These are phyloP conservation scores for Spiraea crenata DNA, from an alignment of 331 rosid species.

Conservation along the genomic window DNA sequence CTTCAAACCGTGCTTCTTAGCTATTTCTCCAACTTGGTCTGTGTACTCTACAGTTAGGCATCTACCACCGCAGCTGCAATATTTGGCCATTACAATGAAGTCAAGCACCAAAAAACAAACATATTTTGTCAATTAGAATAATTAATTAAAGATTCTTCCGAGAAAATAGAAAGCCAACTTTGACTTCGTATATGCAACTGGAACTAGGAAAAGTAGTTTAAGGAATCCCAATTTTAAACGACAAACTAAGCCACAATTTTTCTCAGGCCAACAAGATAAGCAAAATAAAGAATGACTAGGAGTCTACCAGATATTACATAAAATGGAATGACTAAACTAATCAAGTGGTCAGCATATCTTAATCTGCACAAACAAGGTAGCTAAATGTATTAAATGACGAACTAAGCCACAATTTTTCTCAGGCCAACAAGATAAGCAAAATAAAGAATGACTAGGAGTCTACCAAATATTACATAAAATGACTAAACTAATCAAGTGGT, in stretches of 20 bases:
- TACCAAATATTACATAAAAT: background rate
- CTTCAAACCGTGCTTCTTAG: constrained; percentile 77
- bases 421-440: constrained; percentile 2
- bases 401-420: background rate
- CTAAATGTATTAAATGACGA: background rate
- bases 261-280: constrained; percentile 4
- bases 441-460: constrained; percentile 1
- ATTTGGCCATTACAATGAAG: constrained; percentile 18
- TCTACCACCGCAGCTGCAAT: constrained; percentile 72
- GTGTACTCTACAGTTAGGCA: constrained; percentile 77
- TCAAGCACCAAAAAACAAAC: background rate
- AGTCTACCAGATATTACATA: constrained; percentile 4
- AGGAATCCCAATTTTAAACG: background rate
- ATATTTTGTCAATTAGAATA: background rate
- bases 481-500: background rate
- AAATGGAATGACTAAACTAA: background rate
- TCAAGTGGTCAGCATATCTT: background rate
- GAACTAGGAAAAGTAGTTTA: background rate
- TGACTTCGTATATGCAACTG: background rate
- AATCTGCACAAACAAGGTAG: constrained; percentile 3
- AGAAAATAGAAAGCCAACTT: background rate
- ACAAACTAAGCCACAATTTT: background rate
- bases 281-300: background rate
- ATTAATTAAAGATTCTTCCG: background rate
- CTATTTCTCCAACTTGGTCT: constrained; percentile 76